Conservation (phyloP, 2,329 filamentous ascomycete genomes). For the Diaporthe capsici region DNA sequence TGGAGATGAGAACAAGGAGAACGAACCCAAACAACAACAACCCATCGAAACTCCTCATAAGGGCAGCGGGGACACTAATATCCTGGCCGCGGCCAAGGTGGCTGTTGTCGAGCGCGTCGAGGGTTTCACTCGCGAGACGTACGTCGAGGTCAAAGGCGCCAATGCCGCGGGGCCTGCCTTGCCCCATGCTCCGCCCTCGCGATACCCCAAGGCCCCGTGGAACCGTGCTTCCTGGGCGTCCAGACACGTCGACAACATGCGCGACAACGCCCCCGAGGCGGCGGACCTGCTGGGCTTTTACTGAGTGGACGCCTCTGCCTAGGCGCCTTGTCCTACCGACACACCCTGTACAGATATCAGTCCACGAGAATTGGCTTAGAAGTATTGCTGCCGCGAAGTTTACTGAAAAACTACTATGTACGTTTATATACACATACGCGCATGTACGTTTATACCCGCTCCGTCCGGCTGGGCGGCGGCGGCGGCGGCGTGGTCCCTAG, state of each 20-base stretch:
- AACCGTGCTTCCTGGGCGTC: neutral
- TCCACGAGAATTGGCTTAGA: neutral
- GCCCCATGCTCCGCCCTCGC: neutral
- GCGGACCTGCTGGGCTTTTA: constrained; percentile 5
- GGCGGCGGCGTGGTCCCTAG: too few species aligned
- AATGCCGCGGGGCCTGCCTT: neutral
- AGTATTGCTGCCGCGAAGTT: neutral
- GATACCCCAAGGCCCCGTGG: neutral
- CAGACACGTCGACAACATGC: neutral
- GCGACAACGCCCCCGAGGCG: neutral
- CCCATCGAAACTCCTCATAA: neutral
- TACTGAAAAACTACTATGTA: neutral
- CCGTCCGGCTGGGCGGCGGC: neutral
- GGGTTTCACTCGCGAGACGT: neutral
- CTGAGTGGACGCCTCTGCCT: neutral
- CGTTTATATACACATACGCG: neutral
- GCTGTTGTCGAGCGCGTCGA: neutral
- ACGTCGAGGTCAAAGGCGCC: neutral
- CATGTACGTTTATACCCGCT: neutral
- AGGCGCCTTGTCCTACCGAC: too few species aligned
- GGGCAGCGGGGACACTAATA: too few species aligned
- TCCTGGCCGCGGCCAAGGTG: neutral
- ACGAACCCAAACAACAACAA: neutral
- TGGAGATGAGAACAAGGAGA: constrained; percentile 5
- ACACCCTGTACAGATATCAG: neutral